Percentiles rank a stretch among this genome's conserved stretches.
phyloP scores from a whole-genome alignment of 208 protist species.

The Crithidia brevicula region DNA sequence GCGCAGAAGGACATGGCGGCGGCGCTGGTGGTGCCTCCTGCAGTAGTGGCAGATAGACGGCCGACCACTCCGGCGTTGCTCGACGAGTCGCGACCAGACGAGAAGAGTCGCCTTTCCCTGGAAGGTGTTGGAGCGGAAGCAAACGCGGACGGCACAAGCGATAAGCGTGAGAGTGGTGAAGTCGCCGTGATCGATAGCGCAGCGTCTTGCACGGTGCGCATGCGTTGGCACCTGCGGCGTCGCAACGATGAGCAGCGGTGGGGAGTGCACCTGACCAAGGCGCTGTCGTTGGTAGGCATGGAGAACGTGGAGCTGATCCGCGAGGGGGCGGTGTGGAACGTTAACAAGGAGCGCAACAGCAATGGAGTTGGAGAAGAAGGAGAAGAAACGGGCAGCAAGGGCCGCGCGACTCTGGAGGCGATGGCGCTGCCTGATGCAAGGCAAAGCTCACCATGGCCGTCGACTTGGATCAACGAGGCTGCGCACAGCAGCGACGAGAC shows the following conservation, averaged over 20 bases:
- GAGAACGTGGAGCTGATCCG: conserved; percentile 40
- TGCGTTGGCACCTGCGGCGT: conserved; percentile 56
- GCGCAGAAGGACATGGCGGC: conserved; percentile 19
- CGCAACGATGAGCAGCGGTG: conserved; percentile 55
- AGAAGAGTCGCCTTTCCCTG: too few species aligned
- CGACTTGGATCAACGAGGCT: conserved; percentile 19
- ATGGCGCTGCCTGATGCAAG: neutral
- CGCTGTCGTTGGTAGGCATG: conserved; percentile 52
- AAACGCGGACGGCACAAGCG: neutral
- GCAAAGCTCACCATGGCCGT: conserved; percentile 21
- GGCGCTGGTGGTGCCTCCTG: neutral
- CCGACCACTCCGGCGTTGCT: too few species aligned
- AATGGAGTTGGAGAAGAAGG: neutral
- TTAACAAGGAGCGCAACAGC: neutral
- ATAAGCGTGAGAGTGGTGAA: neutral
- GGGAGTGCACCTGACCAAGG: conserved; percentile 70
- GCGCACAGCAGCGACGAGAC: neutral
- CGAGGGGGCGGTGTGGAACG: conserved; percentile 20
- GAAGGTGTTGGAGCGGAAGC: too few species aligned
- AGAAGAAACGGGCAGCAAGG: too few species aligned
- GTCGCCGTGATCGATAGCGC: neutral
- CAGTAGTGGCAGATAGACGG: too few species aligned
- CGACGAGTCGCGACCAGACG: too few species aligned
- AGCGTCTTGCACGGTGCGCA: conserved; percentile 13
- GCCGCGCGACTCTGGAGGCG: neutral